Base-by-base conservation (phyloP, 2,329 filamentous ascomycete genomes). In the Exserohilum rostratum region DNA sequence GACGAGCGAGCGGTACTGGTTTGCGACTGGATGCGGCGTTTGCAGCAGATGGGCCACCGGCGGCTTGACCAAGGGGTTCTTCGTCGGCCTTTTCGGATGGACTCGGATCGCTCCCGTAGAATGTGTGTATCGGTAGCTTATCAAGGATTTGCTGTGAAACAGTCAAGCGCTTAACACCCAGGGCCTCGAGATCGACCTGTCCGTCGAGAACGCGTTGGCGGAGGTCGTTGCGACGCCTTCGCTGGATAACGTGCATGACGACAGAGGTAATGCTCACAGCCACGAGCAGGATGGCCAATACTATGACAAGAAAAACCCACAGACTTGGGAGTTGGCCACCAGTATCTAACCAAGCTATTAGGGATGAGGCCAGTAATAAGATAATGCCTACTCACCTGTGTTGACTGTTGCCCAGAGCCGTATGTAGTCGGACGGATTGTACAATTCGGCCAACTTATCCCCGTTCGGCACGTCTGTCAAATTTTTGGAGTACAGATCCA, bases 161-260 rank as follows among this genome's bases (percentile, higher is more conserved):
- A 2, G 85, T 90, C 20, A 96, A 77, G 12, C 89, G 85, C 69
- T 91, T 93, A 64, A 97, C 90, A 2, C 92, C 93, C 62, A 96
- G 82, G 2, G 86, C 87, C 74, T 97, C 93, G 3, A 97, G 80
- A 68, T 97, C 90, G 17, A 96, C 87, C 64, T 96, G 90, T 47
- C 93, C 93, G 6, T 81, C 82, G 53, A 85, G 82, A 13, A 97
- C 88, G 11, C 92, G 86, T 43, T 85, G 83, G 46, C 86, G 85
- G 10, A 98, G 78, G 1, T 81, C 81, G 20, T 82, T 81, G 7
- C 93, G 86, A 27, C 91, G 86, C 43, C 85, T 83, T 31, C 86
- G 84, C 71, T 96, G 91, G 27, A 95, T 79, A 18, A 87, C 79
- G 65, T 95, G 91, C 89, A 95, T 96, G 47, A 82, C 78, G 35